Evolutionary conservation across 225 moss, liverwort and hornwort species (phyloP).

Genomic region (Physcomitrium patens): DNA sequence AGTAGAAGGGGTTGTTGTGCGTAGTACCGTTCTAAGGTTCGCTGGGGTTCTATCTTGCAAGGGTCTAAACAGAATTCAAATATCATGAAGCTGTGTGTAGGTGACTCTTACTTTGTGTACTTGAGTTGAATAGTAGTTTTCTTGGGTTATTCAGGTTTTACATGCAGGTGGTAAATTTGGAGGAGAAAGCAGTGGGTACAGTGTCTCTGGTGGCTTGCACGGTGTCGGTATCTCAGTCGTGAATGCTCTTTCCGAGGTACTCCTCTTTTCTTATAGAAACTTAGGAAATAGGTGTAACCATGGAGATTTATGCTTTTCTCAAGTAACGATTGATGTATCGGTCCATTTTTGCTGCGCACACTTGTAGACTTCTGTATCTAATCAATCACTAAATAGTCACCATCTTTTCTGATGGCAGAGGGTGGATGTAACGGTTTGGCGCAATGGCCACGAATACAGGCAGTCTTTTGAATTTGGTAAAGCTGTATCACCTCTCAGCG

Average conservation of each 20-base stretch:
- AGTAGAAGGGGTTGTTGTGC: background rate
- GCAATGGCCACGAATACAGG: conserved; percentile 56
- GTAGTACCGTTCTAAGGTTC: background rate
- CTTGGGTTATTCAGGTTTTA: conserved; percentile 39
- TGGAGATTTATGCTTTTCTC: too few species aligned
- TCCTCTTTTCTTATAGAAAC: background rate
- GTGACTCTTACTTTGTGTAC: background rate
- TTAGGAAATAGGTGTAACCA: background rate
- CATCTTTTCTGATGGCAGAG: conserved; percentile 30
- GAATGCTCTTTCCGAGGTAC: conserved; percentile 73
- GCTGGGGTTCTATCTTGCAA: background rate
- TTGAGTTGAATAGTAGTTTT: background rate
- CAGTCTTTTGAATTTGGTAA: conserved; percentile 61
- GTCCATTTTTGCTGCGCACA: background rate
- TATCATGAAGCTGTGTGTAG: background rate
- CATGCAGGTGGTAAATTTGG: conserved; percentile 84
- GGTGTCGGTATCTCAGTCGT: conserved; percentile 82
- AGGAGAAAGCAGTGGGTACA: conserved; percentile 72
- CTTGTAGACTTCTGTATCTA: background rate
- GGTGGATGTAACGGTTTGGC: conserved; percentile 73
- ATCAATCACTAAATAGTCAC: background rate
- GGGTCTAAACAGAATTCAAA: background rate
- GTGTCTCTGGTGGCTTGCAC: conserved; percentile 76
- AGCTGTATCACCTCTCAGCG: conserved; percentile 49
- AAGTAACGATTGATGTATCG: background rate